A percentile compares a stretch with the other conserved stretches of the same genome.
Conservation (phyloP, 345 rosid genomes). For the sweet orange (Citrus sinensis) region DNA sequence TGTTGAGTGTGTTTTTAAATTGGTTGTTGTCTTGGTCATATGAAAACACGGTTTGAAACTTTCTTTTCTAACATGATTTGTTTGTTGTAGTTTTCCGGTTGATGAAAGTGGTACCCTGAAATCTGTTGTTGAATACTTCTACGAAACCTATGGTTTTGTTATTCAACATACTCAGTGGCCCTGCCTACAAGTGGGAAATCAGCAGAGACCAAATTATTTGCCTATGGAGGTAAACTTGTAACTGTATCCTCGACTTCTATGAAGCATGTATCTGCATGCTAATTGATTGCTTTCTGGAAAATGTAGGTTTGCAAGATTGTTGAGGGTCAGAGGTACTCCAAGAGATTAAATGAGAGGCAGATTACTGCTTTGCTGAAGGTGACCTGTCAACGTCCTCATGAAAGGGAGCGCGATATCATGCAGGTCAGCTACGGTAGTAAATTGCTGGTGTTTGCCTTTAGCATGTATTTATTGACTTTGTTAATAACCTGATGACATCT, state of each 20-base stretch:
- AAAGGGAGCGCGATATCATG: conserved; percentile 78
- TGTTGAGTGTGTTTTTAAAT: not conserved
- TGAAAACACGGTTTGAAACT: not conserved
- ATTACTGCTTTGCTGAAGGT: conserved; percentile 85
- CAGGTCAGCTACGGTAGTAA: conserved; percentile 36
- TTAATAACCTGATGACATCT: not conserved
- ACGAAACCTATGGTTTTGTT: conserved; percentile 67
- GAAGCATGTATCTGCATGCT: not conserved
- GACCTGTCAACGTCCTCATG: conserved; percentile 89
- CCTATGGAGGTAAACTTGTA: conserved; percentile 75
- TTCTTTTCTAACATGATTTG: conserved; percentile 9
- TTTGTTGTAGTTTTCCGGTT: conserved; percentile 63
- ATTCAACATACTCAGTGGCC: conserved; percentile 84
- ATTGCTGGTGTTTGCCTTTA: not conserved
- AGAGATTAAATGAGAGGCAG: conserved; percentile 91
- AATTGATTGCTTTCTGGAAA: not conserved
- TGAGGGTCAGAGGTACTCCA: conserved; percentile 95
- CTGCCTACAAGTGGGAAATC: conserved; percentile 92
- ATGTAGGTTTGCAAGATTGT: conserved; percentile 91
- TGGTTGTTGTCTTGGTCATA: not conserved
- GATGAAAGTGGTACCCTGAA: conserved; percentile 88
- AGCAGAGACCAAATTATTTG: conserved; percentile 83
- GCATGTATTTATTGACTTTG: too few relatives aligned
- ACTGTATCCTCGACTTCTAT: not conserved
- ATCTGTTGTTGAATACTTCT: conserved; percentile 84